phyloP scores from a whole-genome alignment of 768 basidiomycete species.

The Boletus edulis region DNA sequence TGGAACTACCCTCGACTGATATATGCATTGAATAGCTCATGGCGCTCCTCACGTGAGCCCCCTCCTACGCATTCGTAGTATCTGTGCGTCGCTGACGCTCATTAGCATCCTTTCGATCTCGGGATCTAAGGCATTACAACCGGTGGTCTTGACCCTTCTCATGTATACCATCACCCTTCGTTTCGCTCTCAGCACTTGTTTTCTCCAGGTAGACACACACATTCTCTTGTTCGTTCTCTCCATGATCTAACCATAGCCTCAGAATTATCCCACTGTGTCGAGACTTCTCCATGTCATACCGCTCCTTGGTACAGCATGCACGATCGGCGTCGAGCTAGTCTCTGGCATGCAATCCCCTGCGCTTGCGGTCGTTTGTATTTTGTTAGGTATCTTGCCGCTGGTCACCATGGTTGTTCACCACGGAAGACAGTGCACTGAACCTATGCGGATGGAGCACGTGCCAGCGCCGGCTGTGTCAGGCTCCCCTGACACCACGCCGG shows the following conservation, averaged over 20 bases:
- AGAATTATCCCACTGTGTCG: not conserved
- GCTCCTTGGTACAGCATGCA: conserved; percentile 7
- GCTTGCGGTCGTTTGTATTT: conserved; percentile 4
- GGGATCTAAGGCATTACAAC: conserved; percentile 6
- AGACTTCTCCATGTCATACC: conserved; percentile 20
- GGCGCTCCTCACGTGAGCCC: conserved; percentile 20
- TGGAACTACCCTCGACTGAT: not conserved
- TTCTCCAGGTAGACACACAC: not conserved
- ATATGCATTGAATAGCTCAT: conserved; percentile 2
- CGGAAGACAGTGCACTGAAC: not conserved
- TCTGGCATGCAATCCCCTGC: conserved; percentile 5
- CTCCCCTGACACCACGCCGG: too few relatives aligned
- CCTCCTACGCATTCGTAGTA: too few relatives aligned
- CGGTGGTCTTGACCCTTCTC: conserved; percentile 14
- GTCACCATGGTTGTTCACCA: not conserved
- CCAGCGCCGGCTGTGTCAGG: too few relatives aligned
- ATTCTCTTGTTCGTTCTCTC: too few relatives aligned
- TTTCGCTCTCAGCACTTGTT: conserved; percentile 5
- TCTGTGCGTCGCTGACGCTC: not conserved
- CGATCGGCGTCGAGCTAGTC: conserved; percentile 9
- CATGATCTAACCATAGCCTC: too few relatives aligned
- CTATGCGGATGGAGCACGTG: not conserved
- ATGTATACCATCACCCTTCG: conserved; percentile 25
- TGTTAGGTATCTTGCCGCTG: conserved; percentile 12
- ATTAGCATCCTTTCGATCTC: conserved; percentile 8